A percentile compares a stretch with the other conserved stretches of the same genome.
Evolutionary conservation across 768 basidiomycete genomes (phyloP).

Genomic region (Lactifluus subvellereus): DNA sequence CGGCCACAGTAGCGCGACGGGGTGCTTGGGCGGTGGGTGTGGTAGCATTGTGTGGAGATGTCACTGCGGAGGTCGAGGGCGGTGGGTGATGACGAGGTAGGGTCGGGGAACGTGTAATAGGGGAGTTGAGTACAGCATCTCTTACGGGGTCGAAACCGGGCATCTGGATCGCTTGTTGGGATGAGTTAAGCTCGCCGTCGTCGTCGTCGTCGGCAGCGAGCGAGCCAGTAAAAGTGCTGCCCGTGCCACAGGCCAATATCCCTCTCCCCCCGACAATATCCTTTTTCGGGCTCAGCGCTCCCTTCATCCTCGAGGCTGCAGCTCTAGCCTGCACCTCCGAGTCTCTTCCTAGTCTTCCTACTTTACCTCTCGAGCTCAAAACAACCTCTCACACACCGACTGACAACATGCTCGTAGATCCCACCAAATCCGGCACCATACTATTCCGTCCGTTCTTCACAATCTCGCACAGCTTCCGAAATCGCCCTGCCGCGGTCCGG

Average conservation of each 20-base stretch:
- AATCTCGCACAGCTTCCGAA: constrained; percentile 16
- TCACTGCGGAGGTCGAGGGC: constrained; percentile 27
- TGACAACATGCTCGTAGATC: constrained; percentile 10
- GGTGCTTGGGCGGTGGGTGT: constrained; percentile 33
- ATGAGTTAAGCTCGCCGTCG: constrained; percentile 10
- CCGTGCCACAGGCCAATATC: constrained; percentile 6
- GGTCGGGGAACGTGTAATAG: constrained; percentile 44
- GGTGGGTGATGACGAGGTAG: constrained; percentile 30
- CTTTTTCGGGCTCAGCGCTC: constrained; percentile 21
- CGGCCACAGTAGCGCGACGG: constrained; percentile 70
- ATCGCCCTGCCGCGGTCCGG: constrained; percentile 5
- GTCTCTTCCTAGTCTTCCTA: not conserved
- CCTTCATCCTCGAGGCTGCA: constrained; percentile 10
- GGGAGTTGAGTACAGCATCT: constrained; percentile 80
- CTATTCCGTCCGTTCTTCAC: constrained; percentile 10
- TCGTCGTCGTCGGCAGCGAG: constrained; percentile 10
- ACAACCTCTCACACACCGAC: not conserved
- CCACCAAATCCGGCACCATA: constrained; percentile 13
- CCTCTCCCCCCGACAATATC: constrained; percentile 7
- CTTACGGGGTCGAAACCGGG: constrained; percentile 82
- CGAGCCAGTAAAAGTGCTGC: not conserved
- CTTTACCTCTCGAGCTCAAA: not conserved
- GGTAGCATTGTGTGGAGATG: constrained; percentile 37
- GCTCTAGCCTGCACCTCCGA: not conserved
- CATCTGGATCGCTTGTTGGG: constrained; percentile 34